Conservation (phyloP, 2,329 filamentous ascomycete genomes). For the Pseudogymnoascus sp. region DNA sequence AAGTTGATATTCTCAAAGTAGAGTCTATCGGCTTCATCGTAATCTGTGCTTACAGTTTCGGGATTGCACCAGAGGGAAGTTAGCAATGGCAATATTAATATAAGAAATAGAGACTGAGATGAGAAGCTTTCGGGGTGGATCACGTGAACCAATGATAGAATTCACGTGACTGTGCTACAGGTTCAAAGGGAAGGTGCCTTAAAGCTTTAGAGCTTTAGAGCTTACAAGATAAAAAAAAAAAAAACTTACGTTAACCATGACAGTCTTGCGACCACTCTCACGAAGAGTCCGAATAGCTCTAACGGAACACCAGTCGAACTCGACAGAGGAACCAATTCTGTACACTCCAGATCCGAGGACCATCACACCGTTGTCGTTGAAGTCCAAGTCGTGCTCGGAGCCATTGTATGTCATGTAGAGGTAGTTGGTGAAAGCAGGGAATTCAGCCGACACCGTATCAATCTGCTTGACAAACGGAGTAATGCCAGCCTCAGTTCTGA, state of each 20-base stretch:
- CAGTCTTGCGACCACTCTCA: conserved; percentile 77
- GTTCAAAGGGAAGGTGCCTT: no score
- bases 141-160: no score
- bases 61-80: conserved; percentile 65
- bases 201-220: no score
- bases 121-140: not conserved
- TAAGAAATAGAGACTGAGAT: conserved; percentile 13
- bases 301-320: conserved; percentile 99
- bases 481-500: conserved; percentile 79
- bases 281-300: conserved; percentile 85
- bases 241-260: conserved; percentile 67
- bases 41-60: conserved; percentile 83
- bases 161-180: no score
- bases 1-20: conserved; percentile 96
- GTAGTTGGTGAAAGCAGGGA: conserved; percentile 91
- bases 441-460: conserved; percentile 97
- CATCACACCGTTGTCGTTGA: conserved; percentile 90
- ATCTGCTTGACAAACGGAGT: conserved; percentile 94
- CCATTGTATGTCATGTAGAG: conserved; percentile 95
- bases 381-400: conserved; percentile 71
- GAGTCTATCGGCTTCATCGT: conserved; percentile 85
- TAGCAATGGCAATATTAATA: not conserved
- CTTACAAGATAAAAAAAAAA: conserved; percentile 14
- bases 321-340: conserved; percentile 92
- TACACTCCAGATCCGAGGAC: conserved; percentile 94